These are phyloP conservation scores for Ilyonectria robusta DNA, from an alignment of 2,329 filamentous ascomycete genomes.

Conservation along the genomic window DNA sequence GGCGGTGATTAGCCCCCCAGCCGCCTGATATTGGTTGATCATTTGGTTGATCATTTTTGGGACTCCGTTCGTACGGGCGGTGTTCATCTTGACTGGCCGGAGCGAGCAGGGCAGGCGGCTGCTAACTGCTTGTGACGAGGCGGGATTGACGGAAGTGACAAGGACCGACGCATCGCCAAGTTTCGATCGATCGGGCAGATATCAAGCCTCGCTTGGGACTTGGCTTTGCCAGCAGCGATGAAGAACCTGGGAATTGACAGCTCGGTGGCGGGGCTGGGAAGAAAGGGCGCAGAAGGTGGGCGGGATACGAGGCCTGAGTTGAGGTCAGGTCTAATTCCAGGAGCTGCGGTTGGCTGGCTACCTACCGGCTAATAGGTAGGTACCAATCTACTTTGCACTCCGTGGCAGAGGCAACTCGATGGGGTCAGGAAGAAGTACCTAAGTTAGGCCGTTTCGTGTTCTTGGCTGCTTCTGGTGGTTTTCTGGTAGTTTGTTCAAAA, in stretches of 20 bases:
- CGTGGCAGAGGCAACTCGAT: background rate
- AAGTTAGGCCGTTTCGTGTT: background rate
- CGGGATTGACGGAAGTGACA: slow-evolving; percentile 2
- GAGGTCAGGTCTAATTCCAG: background rate
- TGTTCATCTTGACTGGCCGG: too few species aligned
- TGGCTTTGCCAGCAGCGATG: slow-evolving; percentile 12
- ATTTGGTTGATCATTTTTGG: background rate
- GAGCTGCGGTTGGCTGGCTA: slow-evolving; percentile 7
- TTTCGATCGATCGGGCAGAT: slow-evolving; percentile 17
- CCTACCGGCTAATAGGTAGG: background rate
- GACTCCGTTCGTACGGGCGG: background rate
- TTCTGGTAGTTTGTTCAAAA: background rate
- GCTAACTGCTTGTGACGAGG: background rate
- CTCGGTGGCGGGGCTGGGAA: slow-evolving; percentile 20
- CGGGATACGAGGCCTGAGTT: slow-evolving; percentile 19
- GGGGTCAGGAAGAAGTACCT: background rate
- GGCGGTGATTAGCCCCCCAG: background rate
- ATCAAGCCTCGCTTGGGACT: slow-evolving; percentile 18
- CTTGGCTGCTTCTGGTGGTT: background rate
- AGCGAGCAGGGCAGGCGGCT: background rate
- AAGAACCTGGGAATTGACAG: slow-evolving; percentile 1
- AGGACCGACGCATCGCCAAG: background rate
- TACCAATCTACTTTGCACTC: background rate
- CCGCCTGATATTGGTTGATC: background rate
- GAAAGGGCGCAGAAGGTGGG: background rate